Conservation (phyloP, 768 basidiomycete genomes). For the Mycena kentingensis region DNA sequence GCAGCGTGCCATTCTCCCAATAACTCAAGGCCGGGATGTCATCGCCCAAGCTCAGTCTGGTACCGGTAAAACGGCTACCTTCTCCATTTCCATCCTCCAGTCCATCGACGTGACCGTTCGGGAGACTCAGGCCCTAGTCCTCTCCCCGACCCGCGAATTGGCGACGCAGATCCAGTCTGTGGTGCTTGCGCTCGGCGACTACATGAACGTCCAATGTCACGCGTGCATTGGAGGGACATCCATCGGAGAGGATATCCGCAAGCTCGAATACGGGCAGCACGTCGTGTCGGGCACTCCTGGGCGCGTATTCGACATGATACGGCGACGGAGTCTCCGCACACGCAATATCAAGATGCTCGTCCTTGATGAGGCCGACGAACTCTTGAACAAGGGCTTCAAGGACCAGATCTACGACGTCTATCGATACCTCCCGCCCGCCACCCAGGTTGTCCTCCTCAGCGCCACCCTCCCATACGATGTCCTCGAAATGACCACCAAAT, state of each 20-base stretch:
- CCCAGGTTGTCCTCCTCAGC: conserved; percentile 94
- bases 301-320: conserved; percentile 99
- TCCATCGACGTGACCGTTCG: conserved; percentile 94
- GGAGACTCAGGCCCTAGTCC: conserved; percentile 93
- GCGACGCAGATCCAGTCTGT: conserved; percentile 99
- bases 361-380: conserved; percentile 93
- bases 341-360: conserved; percentile 98
- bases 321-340: conserved; percentile 87
- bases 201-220: conserved; percentile 99
- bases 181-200: conserved; percentile 93
- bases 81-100: conserved; percentile 97
- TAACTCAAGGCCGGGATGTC: conserved; percentile 94
- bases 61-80: conserved; percentile 99
- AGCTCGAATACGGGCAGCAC: conserved; percentile 96
- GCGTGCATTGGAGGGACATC: conserved; percentile 98
- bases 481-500: conserved; percentile 98
- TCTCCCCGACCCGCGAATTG: conserved; percentile 97
- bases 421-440: conserved; percentile 94
- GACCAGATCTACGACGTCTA: conserved; percentile 99
- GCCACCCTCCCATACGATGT: conserved; percentile 97
- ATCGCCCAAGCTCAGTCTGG: conserved; percentile 99
- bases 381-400: conserved; percentile 98
- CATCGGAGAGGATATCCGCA: conserved; percentile 96
- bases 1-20: conserved; percentile 95
- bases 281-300: conserved; percentile 97